Percentiles rank a stretch among this genome's conserved stretches.
Evolutionary conservation across 345 rosid species (phyloP).

Genomic region (Euphorbia peplus): DNA sequence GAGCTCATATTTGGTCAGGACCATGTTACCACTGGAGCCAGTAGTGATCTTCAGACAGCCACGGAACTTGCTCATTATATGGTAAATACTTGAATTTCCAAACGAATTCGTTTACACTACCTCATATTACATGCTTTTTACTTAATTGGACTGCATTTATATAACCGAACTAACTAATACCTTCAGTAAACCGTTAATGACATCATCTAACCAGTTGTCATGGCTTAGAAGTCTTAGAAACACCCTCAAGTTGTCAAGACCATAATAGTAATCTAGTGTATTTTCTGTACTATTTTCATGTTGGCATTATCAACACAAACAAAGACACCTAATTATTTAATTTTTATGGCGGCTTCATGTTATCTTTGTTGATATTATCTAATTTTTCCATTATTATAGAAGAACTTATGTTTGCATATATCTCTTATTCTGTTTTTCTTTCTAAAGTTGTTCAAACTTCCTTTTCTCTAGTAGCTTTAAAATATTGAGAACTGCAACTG

Average conservation of each 20-base stretch:
- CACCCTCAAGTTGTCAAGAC: neutral
- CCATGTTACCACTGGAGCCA: conserved; percentile 90
- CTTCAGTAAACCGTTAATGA: too few species aligned
- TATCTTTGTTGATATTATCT: too few species aligned
- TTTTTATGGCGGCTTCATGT: too few species aligned
- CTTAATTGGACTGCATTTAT: too few species aligned
- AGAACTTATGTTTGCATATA: neutral
- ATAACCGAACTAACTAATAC: too few species aligned
- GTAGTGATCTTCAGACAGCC: conserved; percentile 87
- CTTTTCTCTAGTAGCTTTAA: neutral
- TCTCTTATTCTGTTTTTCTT: neutral
- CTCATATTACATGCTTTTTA: too few species aligned
- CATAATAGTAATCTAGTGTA: too few species aligned
- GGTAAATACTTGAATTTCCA: conserved; percentile 38
- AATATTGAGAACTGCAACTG: neutral
- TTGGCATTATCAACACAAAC: neutral
- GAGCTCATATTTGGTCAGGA: conserved; percentile 95
- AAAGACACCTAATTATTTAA: neutral
- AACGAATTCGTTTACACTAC: neutral
- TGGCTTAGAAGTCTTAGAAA: too few species aligned
- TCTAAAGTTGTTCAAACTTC: neutral
- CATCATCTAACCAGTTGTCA: neutral
- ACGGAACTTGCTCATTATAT: conserved; percentile 95
- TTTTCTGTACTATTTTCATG: neutral
- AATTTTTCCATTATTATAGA: too few species aligned